Conservation (phyloP, 2,329 filamentous ascomycete genomes). For the Beauveria medogensis region DNA sequence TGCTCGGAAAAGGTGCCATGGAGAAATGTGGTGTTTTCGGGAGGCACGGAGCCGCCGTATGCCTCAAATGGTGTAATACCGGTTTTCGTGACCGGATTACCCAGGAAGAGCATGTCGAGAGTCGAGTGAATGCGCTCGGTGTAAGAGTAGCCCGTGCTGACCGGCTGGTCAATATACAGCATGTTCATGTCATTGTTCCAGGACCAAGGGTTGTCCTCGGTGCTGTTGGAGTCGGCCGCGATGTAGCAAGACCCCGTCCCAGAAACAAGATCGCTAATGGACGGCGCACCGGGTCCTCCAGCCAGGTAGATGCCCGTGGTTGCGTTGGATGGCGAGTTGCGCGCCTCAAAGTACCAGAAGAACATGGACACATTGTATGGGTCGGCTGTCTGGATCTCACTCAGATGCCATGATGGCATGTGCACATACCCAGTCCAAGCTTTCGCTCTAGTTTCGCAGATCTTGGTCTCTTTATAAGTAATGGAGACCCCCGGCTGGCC, state of each 20-base stretch:
- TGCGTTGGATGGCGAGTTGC: conserved; percentile 19
- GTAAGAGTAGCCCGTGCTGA: conserved; percentile 57
- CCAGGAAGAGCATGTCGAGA: conserved; percentile 33
- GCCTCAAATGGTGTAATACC: conserved; percentile 29
- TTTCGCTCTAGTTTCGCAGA: conserved; percentile 5
- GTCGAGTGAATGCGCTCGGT: conserved; percentile 54
- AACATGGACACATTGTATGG: conserved; percentile 22
- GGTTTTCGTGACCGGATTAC: conserved; percentile 40
- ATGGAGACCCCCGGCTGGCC: conserved; percentile 2
- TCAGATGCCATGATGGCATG: conserved; percentile 6
- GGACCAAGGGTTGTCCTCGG: conserved; percentile 46
- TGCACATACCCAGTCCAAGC: conserved; percentile 9
- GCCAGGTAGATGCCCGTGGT: conserved; percentile 49
- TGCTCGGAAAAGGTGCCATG: conserved; percentile 27
- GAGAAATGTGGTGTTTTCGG: conserved; percentile 28
- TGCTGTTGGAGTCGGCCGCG: conserved; percentile 41
- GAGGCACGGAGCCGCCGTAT: conserved; percentile 26
- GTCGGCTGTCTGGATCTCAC: background rate
- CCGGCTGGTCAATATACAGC: conserved; percentile 50
- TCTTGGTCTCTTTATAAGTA: conserved; percentile 4
- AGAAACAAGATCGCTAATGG: conserved; percentile 16
- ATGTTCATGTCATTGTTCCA: conserved; percentile 47
- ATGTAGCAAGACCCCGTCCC: conserved; percentile 29
- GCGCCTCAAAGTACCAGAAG: conserved; percentile 37
- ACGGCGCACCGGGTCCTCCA: conserved; percentile 54